Percentiles rank a stretch among this genome's conserved stretches.
These are phyloP conservation scores for Fusarium brachygibbosum DNA, from an alignment of 2,329 filamentous ascomycete genomes.

Conservation along the genomic window DNA sequence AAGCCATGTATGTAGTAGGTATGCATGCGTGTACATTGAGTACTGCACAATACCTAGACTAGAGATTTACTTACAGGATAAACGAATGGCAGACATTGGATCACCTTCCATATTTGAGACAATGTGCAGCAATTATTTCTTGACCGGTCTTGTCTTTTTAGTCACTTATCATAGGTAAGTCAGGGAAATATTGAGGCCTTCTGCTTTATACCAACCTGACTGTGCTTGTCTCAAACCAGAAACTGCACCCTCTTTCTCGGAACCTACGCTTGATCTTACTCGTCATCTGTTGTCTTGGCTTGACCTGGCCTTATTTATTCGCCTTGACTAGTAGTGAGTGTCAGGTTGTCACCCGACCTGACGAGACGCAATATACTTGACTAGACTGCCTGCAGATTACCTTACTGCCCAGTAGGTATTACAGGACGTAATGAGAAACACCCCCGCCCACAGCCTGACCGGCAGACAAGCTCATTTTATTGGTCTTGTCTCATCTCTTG, in stretches of 20 bases:
- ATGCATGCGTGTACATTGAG: background rate
- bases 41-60: background rate
- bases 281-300: conserved; percentile 1
- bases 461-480: conserved; percentile 3
- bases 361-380: background rate
- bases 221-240: conserved; percentile 29
- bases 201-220: conserved; percentile 21
- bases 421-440: background rate
- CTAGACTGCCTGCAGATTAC: background rate
- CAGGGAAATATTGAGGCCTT: conserved; percentile 30
- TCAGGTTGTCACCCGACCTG: conserved; percentile 11
- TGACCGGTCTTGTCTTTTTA: conserved; percentile 28
- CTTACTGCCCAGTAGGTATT: background rate
- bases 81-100: background rate
- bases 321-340: background rate
- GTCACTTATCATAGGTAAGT: conserved; percentile 23
- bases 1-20: background rate
- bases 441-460: conserved; percentile 2
- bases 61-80: background rate
- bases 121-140: conserved; percentile 9
- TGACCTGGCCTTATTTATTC: background rate
- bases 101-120: conserved; percentile 6
- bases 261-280: background rate
- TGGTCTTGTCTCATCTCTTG: conserved; percentile 21
- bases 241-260: background rate